A percentile compares a stretch with the other conserved stretches of the same genome.
Evolutionary conservation across 352 stramenopile genomes (phyloP).

Genomic region (Globisporangium perplexum): DNA sequence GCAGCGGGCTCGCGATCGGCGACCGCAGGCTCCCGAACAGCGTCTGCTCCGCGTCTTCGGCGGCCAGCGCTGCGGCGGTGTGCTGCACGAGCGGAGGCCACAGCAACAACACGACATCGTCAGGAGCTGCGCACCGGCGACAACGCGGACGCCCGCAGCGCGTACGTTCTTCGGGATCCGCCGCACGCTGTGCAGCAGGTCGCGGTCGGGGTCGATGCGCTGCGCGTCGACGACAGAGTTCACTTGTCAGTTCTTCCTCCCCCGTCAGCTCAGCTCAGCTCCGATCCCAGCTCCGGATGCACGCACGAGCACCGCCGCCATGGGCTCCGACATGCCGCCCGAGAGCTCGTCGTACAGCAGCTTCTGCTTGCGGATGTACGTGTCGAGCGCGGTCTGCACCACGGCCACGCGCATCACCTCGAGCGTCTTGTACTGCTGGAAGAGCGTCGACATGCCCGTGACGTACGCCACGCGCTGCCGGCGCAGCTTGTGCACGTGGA

Average conservation of each 20-base stretch:
- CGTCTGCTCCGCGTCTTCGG: slow-evolving; percentile 48
- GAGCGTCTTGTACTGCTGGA: slow-evolving; percentile 81
- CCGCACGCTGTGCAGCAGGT: slow-evolving; percentile 69
- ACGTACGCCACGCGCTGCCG: slow-evolving; percentile 69
- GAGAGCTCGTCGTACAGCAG: slow-evolving; percentile 67
- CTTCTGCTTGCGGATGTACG: slow-evolving; percentile 79
- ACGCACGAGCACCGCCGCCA: slow-evolving; percentile 53
- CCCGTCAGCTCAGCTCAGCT: too few relatives aligned
- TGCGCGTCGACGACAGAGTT: too few relatives aligned
- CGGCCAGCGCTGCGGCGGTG: slow-evolving; percentile 57
- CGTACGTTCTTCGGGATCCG: slow-evolving; percentile 83
- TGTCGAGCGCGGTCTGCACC: slow-evolving; percentile 70
- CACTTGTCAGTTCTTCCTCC: too few relatives aligned
- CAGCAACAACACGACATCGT: too few relatives aligned
- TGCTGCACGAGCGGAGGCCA: slow-evolving; percentile 28
- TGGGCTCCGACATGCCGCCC: slow-evolving; percentile 55
- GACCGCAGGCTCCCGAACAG: slow-evolving; percentile 63
- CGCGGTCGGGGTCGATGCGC: slow-evolving; percentile 72
- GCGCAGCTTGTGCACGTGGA: slow-evolving; percentile 66
- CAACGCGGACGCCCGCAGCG: slow-evolving; percentile 2
- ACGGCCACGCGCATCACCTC: slow-evolving; percentile 66
- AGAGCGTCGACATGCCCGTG: slow-evolving; percentile 74
- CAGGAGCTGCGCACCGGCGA: neutral
- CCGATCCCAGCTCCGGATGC: too few relatives aligned
- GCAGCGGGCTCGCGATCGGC: slow-evolving; percentile 57